Percentiles rank a stretch among this genome's conserved stretches.
Evolutionary conservation across 2,329 filamentous ascomycete species (phyloP).

Genomic region (Trichoderma afroharzianum): DNA sequence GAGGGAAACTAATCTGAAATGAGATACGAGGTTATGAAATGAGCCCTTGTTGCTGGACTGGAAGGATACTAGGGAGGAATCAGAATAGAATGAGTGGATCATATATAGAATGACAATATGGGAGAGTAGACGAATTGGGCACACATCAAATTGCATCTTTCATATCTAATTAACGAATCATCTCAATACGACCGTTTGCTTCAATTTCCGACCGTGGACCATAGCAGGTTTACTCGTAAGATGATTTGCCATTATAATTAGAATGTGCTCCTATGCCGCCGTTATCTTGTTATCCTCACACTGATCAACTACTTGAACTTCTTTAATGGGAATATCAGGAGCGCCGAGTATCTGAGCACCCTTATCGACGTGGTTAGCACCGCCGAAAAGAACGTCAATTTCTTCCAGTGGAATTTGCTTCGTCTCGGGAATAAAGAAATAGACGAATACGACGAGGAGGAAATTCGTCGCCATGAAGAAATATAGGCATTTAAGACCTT

Average conservation of each 20-base stretch:
- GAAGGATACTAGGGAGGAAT: background rate
- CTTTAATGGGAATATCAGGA: background rate
- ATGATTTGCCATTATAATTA: background rate
- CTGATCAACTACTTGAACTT: background rate
- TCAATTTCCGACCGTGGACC: background rate
- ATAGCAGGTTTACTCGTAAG: background rate
- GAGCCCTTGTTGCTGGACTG: background rate
- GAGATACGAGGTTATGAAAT: background rate
- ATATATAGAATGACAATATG: background rate
- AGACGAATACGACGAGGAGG: background rate
- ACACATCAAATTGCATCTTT: background rate
- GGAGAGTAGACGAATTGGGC: background rate
- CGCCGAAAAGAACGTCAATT: background rate
- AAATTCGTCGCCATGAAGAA: slow-evolving; percentile 1
- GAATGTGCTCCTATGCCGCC: background rate
- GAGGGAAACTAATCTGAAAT: background rate
- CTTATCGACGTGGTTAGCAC: background rate
- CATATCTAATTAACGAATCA: background rate
- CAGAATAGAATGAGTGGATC: background rate
- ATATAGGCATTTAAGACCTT: background rate
- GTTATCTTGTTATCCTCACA: background rate
- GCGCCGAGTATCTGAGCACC: background rate
- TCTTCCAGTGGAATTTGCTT: background rate
- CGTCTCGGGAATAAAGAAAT: background rate
- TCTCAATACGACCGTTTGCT: background rate